Base-by-base conservation (phyloP, 306 rosid genomes). In the Castanea mollissima region DNA sequence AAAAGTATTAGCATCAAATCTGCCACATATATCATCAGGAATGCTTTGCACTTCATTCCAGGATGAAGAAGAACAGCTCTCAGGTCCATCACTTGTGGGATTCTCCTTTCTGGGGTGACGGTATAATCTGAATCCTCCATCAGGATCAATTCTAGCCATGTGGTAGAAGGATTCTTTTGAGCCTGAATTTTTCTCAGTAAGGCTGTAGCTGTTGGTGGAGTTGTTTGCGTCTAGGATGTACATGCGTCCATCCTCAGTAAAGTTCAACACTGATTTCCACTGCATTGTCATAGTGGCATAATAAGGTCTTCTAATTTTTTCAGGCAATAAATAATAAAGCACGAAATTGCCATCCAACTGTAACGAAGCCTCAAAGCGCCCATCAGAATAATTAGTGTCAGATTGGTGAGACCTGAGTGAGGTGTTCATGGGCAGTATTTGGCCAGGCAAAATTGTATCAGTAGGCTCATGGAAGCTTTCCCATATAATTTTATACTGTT, bases 401-500 rank as follows among this genome's bases (percentile, higher is more conserved):
- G 82, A 73, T 9, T 52, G 70, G 18, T 64, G 78, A 0, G 86
- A 74, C 41, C 29, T 62, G n/a, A 84, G 76, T 35, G 2, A 23
- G 1, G 3, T 32, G 0, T 79, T 78, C 29, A 13, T 74, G 2
- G 20, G 23, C 14, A 86, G 52, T 44, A 52, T 71, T 73, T 81
- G 87, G 4, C 82, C 63, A 4, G 85, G 84, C 55, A 86, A 44
- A 51, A 86, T 21, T 3, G 85, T 81, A 52, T 87, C 86, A 2
- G 71, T 69, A 2, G 69, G 81, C 5, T 76, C 62, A 0, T 80
- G 52, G 75, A 84, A 80, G 46, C 87, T 84, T 64, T 84, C 74
- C 87, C 87, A 84, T n/a, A 84, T 35, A 19, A 6, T 19, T 6
- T 34, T 63, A 19, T 64, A 68, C 6, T 73, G 52, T 5, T 35